Base-by-base conservation (phyloP, 1,139 yeast genomes). In the Yamadazyma sp. region DNA sequence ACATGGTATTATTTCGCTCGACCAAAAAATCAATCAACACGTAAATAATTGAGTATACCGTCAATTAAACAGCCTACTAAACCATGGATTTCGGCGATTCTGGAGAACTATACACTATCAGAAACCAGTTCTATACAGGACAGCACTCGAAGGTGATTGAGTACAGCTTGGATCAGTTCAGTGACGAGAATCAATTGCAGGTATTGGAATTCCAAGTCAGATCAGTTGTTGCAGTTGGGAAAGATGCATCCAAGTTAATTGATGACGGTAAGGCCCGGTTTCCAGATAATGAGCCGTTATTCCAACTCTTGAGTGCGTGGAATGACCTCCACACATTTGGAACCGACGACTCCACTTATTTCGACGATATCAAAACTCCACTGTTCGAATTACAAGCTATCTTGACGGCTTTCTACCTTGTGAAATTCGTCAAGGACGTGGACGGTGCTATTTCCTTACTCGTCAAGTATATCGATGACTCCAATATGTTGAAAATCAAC, bases 101-200 rank as follows among this genome's bases (percentile, higher is more conserved):
- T 2, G 69, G 69, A 17, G 77, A 71, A 51, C 55, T 71, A 26
- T 71, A 63, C 54, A 65, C 65, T 34, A 59, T 73, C 30, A 60
- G 72, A 43, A 70, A 67, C 54, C 76, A 73, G 48, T 73, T 73
- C 54, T 72, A 62, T 52, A 69, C 78, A 28, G 63, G 67, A 44
- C 79, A 73, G 48, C 68, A 68, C 52, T 55, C 56, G 31, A 62
- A 64, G 45, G 77, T 73, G 5, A 51, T 51, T 33, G 52, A 56
- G 4, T 61, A 68, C 43, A 40, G 58, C 6, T 47, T 63, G 32
- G 65, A 59, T 18, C 66, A 56, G 44, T 71, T 70, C 48, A 60
- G 71, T 2, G 50, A 46, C 2, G 72, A 67, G 35, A 56, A 56
- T 39, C 72, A 66, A 45, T 48, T 67, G 35, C 67, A 66, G 42